Conservation (phyloP, 2,329 filamentous ascomycete species). For the Aquanectria penicillioides region DNA sequence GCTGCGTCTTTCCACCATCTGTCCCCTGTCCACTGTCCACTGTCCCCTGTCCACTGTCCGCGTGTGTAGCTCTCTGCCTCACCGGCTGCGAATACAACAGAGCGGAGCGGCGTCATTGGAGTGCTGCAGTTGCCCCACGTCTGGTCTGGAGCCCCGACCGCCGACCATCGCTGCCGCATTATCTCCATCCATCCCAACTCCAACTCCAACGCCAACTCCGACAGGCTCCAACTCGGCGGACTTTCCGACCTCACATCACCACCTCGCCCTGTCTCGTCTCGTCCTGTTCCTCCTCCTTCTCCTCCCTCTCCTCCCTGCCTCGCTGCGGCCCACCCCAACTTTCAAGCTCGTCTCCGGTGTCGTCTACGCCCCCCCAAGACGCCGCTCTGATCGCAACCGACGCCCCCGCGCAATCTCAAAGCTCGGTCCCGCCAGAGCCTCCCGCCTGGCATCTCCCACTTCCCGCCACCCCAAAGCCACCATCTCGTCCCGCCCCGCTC, state of each 20-base stretch:
- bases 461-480: background rate
- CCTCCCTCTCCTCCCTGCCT: background rate
- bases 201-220: too few species aligned
- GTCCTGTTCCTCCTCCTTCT: too few species aligned
- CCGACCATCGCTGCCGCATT: conserved; percentile 16
- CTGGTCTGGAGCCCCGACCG: conserved; percentile 2
- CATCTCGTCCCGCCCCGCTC: background rate
- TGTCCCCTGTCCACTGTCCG: too few species aligned
- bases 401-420: conserved; percentile 5
- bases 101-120: conserved; percentile 19
- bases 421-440: conserved; percentile 5
- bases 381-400: background rate
- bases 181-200: background rate
- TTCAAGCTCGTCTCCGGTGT: background rate
- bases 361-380: background rate
- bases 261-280: too few species aligned
- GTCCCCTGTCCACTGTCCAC: too few species aligned
- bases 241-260: conserved; percentile 6
- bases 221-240: conserved; percentile 1
- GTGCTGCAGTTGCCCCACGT: conserved; percentile 20
- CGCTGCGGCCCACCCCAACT: background rate
- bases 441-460: background rate
- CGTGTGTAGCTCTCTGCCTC: background rate
- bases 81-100: conserved; percentile 1
- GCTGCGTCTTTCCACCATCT: too few species aligned